Evolutionary conservation across 2,329 filamentous ascomycete species (phyloP).

Genomic region (Claviceps cyperi): DNA sequence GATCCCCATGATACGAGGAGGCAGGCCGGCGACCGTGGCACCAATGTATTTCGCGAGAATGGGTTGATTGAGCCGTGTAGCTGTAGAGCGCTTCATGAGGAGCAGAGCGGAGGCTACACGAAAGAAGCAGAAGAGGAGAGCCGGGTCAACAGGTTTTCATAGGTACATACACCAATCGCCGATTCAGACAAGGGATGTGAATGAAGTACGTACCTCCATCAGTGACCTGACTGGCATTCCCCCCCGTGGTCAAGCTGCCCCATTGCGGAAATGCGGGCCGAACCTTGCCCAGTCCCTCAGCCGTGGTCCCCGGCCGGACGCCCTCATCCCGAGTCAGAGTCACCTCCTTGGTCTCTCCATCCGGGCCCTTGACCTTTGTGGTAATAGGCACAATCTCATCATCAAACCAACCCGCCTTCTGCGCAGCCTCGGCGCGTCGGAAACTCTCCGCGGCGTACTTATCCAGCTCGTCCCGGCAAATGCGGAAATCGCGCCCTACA

Average conservation of each 20-base stretch:
- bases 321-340: slow-evolving; percentile 80
- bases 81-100: slow-evolving; percentile 87
- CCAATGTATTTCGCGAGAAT: slow-evolving; percentile 92
- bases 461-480: slow-evolving; percentile 70
- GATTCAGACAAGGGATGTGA: not conserved
- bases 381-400: slow-evolving; percentile 88
- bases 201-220: slow-evolving; percentile 52
- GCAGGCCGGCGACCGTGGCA: slow-evolving; percentile 76
- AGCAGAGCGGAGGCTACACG: slow-evolving; percentile 62
- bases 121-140: too few relatives aligned
- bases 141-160: too few relatives aligned
- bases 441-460: slow-evolving; percentile 77
- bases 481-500: slow-evolving; percentile 78
- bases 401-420: slow-evolving; percentile 81
- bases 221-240: slow-evolving; percentile 89
- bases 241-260: slow-evolving; percentile 74
- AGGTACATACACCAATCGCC: too few relatives aligned
- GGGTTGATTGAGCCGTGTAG: slow-evolving; percentile 73
- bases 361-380: slow-evolving; percentile 68
- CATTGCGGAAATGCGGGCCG: slow-evolving; percentile 81
- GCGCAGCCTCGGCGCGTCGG: slow-evolving; percentile 71
- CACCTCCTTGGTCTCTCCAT: slow-evolving; percentile 64
- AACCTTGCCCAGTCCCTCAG: slow-evolving; percentile 69
- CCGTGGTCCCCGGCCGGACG: slow-evolving; percentile 78
- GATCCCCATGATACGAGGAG: slow-evolving; percentile 94